Conservation (phyloP, 116 monocot genomes). For the Cymodocea nodosa region DNA sequence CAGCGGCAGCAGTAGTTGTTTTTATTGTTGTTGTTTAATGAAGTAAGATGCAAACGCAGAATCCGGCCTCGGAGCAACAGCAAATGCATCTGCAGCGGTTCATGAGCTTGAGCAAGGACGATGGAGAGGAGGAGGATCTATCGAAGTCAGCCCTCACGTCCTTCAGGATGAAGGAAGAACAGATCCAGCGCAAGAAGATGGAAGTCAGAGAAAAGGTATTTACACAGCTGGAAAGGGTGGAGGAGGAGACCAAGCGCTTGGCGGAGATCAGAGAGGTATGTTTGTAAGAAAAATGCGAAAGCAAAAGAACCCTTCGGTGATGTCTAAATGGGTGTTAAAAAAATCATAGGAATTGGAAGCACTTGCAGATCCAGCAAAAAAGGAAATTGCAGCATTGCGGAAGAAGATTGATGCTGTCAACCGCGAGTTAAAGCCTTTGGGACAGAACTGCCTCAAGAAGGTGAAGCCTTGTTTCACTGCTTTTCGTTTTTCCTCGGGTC, state of each 20-base stretch:
- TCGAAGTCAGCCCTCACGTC: slow-evolving; percentile 47
- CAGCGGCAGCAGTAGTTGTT: no score
- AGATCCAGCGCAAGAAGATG: slow-evolving; percentile 80
- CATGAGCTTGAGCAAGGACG: slow-evolving; percentile 19
- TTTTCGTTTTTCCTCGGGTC: no score
- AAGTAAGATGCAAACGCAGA: no score
- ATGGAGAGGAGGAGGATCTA: slow-evolving; percentile 47
- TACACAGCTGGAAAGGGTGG: slow-evolving; percentile 67
- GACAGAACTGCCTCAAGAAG: slow-evolving; percentile 79
- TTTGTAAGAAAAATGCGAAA: no score
- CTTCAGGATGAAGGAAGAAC: slow-evolving; percentile 72
- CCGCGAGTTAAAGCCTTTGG: slow-evolving; percentile 76
- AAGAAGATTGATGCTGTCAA: slow-evolving; percentile 68
- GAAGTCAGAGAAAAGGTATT: slow-evolving; percentile 79
- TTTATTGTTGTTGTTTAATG: no score
- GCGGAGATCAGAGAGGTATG: slow-evolving; percentile 54
- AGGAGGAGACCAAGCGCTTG: slow-evolving; percentile 71
- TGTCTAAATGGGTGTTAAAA: no score
- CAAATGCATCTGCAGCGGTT: neutral
- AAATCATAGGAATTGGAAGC: slow-evolving; percentile 64
- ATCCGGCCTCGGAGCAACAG: no score
- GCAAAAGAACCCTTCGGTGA: no score
- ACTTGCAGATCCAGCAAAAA: slow-evolving; percentile 87
- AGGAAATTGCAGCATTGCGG: slow-evolving; percentile 64
- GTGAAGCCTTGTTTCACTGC: slow-evolving; percentile 8